Base-by-base conservation (phyloP, 306 rosid genomes). In the Crotalaria pallida region DNA sequence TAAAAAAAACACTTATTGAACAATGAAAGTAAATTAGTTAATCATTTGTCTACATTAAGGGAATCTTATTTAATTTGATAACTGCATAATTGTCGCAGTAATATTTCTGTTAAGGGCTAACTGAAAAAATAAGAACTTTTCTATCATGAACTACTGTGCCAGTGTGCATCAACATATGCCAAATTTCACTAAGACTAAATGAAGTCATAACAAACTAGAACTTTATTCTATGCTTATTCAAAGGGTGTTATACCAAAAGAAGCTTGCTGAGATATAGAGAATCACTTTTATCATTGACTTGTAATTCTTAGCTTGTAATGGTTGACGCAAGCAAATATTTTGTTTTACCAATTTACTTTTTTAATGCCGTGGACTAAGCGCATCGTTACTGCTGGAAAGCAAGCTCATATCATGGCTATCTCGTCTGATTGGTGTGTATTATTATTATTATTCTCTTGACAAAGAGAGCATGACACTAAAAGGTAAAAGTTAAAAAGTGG, bases 331-430 rank as follows among this genome's bases (percentile, higher is more conserved):
- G 43, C 48, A 45, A 19, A 36, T 17, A 8, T 48, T 12, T 68
- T 24, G 45, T 10, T 50, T 38, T 59, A 18, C 59, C 49, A 29
- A 58, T 58, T n/a, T n/a, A n/a, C n/a, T n/a, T n/a, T n/a, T n/a
- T n/a, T n/a, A 22, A 67, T 67, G 77, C 78, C 17, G 7, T 44
- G 62, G 38, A 31, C 51, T 33, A 67, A 51, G 69, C 36, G 58
- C 81, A 77, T 75, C 80, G 79, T 84, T 71, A 76, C n/a, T 69
- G 67, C 67, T 62, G 74, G 73, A 74, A 81, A 74, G 82, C 62
- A 81, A 74, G 82, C 62, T 72, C 70, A 81, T 77, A 73, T 67
- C 63, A 38, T 73, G 21, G 15, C 21, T 23, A 47, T 72, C 61
- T 67, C 62, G 80, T 69, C 75, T 24, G 65, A 69, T 72, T 76